phyloP scores from a whole-genome alignment of 148 eudicot species.

The Dysphania ambrosioides region DNA sequence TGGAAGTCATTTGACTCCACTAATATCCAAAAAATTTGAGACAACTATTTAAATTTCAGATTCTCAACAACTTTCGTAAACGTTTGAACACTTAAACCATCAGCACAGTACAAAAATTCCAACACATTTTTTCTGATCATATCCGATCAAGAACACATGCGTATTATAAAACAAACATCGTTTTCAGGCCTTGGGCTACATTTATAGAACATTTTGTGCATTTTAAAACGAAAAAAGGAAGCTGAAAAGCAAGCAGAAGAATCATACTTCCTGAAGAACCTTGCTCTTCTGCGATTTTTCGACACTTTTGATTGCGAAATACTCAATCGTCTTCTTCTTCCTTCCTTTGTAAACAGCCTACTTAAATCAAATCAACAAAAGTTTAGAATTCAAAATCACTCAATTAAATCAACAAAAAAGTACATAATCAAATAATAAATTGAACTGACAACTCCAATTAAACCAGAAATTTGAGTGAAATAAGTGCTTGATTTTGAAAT shows the following conservation, averaged over 20 bases:
- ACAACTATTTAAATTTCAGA: too few species aligned
- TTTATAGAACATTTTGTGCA: background rate
- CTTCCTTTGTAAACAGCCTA: constrained; percentile 93
- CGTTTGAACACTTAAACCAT: too few species aligned
- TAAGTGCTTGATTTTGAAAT: background rate
- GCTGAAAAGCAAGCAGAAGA: background rate
- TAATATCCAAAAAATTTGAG: too few species aligned
- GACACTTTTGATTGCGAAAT: constrained; percentile 81
- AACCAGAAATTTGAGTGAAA: background rate
- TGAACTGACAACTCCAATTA: too few species aligned
- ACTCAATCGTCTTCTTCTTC: constrained; percentile 90
- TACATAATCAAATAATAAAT: too few species aligned
- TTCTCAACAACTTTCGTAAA: too few species aligned
- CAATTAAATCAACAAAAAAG: background rate
- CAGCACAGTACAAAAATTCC: too few species aligned
- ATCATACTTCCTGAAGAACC: constrained; percentile 93
- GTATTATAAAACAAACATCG: background rate
- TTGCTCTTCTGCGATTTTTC: constrained; percentile 82
- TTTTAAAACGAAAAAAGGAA: background rate
- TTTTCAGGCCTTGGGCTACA: background rate
- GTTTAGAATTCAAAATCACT: background rate
- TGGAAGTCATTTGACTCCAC: too few species aligned
- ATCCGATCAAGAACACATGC: background rate
- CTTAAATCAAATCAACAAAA: background rate
- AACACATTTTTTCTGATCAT: too few species aligned